Percentiles rank a stretch among this genome's conserved stretches.
Conservation (phyloP, 495 filamentous ascomycete genomes). For the Penicillium desertorum region DNA sequence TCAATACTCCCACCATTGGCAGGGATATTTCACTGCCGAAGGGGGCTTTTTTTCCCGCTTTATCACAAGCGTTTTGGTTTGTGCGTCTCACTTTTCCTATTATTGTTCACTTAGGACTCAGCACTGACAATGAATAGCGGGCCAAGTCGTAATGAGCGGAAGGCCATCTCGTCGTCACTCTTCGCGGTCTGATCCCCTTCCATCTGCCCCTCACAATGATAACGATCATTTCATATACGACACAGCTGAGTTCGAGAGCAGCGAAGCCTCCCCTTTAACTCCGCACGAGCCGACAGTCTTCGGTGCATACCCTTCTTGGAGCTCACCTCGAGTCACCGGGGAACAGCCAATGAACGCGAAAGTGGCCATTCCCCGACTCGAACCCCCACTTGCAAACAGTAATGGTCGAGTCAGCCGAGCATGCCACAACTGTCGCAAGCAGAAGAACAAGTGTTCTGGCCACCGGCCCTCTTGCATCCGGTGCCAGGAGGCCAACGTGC, state of each 20-base stretch:
- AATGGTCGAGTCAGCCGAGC: conserved; percentile 8
- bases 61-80: background rate
- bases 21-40: background rate
- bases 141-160: conserved; percentile 4
- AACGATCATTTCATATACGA: background rate
- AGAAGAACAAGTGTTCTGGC: conserved; percentile 11
- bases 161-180: background rate
- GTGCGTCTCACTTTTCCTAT: background rate
- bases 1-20: background rate
- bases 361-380: conserved; percentile 10
- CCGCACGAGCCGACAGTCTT: background rate
- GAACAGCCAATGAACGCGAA: conserved; percentile 3
- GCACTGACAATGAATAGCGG: conserved; percentile 6
- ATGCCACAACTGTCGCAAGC: conserved; percentile 9
- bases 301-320: background rate
- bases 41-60: background rate
- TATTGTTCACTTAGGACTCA: background rate
- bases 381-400: background rate
- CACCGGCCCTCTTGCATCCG: conserved; percentile 4
- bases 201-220: background rate
- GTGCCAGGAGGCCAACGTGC: background rate
- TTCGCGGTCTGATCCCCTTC: background rate
- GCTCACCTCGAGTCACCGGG: background rate
- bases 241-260: background rate
- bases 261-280: background rate